Evolutionary conservation across 2,329 filamentous ascomycete genomes (phyloP).

Genomic region (Geosmithia putterillii): DNA sequence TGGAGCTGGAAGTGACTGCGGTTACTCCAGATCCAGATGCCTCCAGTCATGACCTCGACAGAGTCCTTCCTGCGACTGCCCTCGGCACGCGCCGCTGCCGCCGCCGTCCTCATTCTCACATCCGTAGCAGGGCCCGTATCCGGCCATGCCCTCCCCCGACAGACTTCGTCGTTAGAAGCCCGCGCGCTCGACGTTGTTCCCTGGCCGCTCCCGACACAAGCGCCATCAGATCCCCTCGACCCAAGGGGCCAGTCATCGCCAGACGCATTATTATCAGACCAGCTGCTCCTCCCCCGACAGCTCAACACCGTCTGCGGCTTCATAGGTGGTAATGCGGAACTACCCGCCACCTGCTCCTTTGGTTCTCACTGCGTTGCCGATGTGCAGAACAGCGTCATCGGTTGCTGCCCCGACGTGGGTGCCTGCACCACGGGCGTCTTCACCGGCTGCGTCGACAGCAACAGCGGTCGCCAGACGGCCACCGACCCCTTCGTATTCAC

Average conservation of each 20-base stretch:
- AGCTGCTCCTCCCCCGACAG: slow-evolving; percentile 25
- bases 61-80: slow-evolving; percentile 21
- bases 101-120: slow-evolving; percentile 18
- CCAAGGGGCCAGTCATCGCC: slow-evolving; percentile 20
- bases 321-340: slow-evolving; percentile 35
- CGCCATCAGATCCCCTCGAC: neutral
- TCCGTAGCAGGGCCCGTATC: slow-evolving; percentile 14
- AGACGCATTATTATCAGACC: slow-evolving; percentile 5
- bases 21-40: neutral
- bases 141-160: slow-evolving; percentile 26
- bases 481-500: slow-evolving; percentile 45
- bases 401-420: slow-evolving; percentile 40
- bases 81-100: slow-evolving; percentile 16
- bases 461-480: slow-evolving; percentile 34
- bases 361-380: slow-evolving; percentile 48
- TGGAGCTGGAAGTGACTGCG: neutral
- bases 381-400: slow-evolving; percentile 32
- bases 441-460: slow-evolving; percentile 42
- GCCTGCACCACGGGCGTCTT: slow-evolving; percentile 42
- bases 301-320: slow-evolving; percentile 46
- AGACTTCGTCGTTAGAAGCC: slow-evolving; percentile 23
- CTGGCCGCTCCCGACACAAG: slow-evolving; percentile 19
- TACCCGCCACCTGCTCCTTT: slow-evolving; percentile 43
- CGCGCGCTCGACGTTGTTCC: slow-evolving; percentile 24
- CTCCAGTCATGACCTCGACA: neutral